Conservation (phyloP, 352 stramenopile species). For the Thraustochytrium sp. region DNA sequence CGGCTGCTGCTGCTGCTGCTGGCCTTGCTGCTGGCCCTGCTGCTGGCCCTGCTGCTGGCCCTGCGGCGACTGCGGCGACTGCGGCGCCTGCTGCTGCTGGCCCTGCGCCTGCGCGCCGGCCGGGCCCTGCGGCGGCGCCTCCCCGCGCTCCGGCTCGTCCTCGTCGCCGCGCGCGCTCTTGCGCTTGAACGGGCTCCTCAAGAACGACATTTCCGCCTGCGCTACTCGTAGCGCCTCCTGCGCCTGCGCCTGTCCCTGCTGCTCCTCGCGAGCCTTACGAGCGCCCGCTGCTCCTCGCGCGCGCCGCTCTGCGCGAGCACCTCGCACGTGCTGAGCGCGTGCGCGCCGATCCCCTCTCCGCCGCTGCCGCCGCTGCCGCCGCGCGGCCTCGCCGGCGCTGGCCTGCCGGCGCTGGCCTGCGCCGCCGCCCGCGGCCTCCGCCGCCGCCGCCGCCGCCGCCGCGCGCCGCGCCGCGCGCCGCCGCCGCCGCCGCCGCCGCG, state of each 20-base stretch:
- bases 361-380: not conserved
- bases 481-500: too few species aligned
- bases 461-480: too few species aligned
- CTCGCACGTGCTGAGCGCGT: not conserved
- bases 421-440: too few species aligned
- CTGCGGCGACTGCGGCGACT: not conserved
- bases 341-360: not conserved
- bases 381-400: not conserved
- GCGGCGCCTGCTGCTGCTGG: not conserved
- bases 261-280: too few species aligned
- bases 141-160: not conserved
- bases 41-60: not conserved
- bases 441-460: too few species aligned
- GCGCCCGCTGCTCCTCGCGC: too few species aligned
- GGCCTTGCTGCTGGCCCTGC: not conserved
- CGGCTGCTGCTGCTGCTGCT: not conserved
- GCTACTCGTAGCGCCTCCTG: not conserved
- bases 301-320: not conserved
- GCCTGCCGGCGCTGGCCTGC: too few species aligned
- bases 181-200: slow-evolving; percentile 11
- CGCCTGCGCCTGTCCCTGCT: too few species aligned
- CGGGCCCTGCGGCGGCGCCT: not conserved
- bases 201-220: not conserved
- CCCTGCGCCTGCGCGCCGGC: not conserved
- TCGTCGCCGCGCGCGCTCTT: not conserved